Conservation (phyloP, 2,329 filamentous ascomycete species). For the Aspergillus sp. region DNA sequence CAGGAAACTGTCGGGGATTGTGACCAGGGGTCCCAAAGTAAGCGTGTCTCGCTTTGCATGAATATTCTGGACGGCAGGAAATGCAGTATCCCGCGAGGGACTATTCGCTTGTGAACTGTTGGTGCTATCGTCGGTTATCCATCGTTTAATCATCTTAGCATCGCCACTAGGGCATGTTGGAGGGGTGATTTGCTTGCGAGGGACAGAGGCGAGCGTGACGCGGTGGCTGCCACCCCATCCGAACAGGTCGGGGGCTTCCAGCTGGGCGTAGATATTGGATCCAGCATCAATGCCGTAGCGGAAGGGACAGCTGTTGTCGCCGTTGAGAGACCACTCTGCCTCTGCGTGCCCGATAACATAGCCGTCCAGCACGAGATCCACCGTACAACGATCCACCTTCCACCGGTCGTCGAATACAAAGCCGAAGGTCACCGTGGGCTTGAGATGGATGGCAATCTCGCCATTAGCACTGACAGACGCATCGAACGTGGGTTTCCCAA, state of each 20-base stretch:
- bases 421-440: slow-evolving; percentile 14
- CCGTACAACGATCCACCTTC: slow-evolving; percentile 8
- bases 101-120: not conserved
- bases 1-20: slow-evolving; percentile 11
- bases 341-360: slow-evolving; percentile 11
- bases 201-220: slow-evolving; percentile 4
- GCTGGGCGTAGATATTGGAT: slow-evolving; percentile 5
- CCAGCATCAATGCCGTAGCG: slow-evolving; percentile 15
- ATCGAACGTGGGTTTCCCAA: slow-evolving; percentile 11
- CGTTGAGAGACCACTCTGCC: not conserved
- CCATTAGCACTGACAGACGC: slow-evolving; percentile 11
- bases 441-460: slow-evolving; percentile 12
- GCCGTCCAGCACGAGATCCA: slow-evolving; percentile 13
- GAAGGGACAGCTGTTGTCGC: slow-evolving; percentile 10
- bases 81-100: no score
- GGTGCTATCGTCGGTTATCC: not conserved
- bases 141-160: not conserved
- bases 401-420: slow-evolving; percentile 13
- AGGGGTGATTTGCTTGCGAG: slow-evolving; percentile 12
- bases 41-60: slow-evolving; percentile 11
- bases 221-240: slow-evolving; percentile 6
- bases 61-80: not conserved
- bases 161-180: slow-evolving; percentile 1
- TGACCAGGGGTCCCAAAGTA: slow-evolving; percentile 10
- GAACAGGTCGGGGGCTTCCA: slow-evolving; percentile 9